Evolutionary conservation across 1,284 basidiomycete genomes (phyloP).

Genomic region (Heterobasidion irregulare): DNA sequence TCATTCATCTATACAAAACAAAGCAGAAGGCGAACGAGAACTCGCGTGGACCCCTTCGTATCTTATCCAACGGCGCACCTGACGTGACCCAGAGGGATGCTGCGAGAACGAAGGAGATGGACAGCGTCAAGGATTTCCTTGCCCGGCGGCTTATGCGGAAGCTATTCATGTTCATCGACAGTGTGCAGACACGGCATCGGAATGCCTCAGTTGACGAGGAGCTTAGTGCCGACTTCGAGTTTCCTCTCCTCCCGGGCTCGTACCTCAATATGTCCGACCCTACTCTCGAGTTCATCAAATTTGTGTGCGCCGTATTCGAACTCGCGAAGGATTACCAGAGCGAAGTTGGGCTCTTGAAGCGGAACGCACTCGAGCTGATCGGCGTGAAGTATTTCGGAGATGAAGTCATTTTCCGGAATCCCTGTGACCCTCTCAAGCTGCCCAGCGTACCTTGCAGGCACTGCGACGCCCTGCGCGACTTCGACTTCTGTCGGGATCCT

Average conservation of each 20-base stretch:
- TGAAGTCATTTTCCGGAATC: slow-evolving; percentile 84
- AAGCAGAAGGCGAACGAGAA: slow-evolving; percentile 57
- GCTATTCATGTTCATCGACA: slow-evolving; percentile 67
- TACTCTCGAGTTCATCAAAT: slow-evolving; percentile 88
- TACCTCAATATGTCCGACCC: slow-evolving; percentile 73
- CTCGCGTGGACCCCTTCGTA: slow-evolving; percentile 65
- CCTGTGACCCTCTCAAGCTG: slow-evolving; percentile 86
- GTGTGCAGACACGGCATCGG: slow-evolving; percentile 59
- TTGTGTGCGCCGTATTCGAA: slow-evolving; percentile 73
- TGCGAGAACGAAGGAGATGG: slow-evolving; percentile 63
- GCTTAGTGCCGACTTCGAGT: slow-evolving; percentile 54
- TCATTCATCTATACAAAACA: slow-evolving; percentile 79
- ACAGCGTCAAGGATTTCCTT: slow-evolving; percentile 69
- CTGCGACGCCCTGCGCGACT: slow-evolving; percentile 86
- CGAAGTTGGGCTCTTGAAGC: slow-evolving; percentile 84
- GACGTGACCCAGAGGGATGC: slow-evolving; percentile 61
- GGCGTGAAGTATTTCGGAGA: slow-evolving; percentile 83
- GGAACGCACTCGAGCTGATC: slow-evolving; percentile 86
- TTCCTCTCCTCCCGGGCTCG: slow-evolving; percentile 87
- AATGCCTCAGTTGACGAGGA: slow-evolving; percentile 55
- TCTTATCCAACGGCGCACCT: slow-evolving; percentile 62
- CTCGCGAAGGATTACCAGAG: slow-evolving; percentile 74
- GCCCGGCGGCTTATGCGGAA: slow-evolving; percentile 76
- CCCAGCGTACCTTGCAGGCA: slow-evolving; percentile 85
- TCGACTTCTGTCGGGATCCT: slow-evolving; percentile 93